These are phyloP conservation scores for Lipomyces sp. DNA, from an alignment of 805 yeast species.

Conservation along the genomic window DNA sequence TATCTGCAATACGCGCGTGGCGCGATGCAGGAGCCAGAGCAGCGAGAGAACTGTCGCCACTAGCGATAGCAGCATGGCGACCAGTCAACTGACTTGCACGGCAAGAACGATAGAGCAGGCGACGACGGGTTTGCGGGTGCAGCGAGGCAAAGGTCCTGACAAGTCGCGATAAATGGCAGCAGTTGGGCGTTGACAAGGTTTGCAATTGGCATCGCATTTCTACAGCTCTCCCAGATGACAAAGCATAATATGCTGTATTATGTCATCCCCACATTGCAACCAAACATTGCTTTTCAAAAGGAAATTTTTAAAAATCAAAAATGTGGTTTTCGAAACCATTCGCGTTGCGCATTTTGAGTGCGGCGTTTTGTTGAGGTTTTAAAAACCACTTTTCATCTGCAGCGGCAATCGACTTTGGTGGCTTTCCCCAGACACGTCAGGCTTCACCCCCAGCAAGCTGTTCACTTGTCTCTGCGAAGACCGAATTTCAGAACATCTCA, in stretches of 20 bases:
- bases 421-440: neutral
- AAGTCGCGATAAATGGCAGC: neutral
- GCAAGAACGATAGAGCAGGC: neutral
- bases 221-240: neutral
- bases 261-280: neutral
- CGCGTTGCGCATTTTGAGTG: neutral
- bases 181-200: no score
- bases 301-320: neutral
- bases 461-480: neutral
- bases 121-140: neutral
- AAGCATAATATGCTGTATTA: neutral
- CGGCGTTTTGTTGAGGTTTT: constrained; percentile 2
- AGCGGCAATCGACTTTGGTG: neutral
- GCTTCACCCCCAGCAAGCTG: neutral
- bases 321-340: neutral
- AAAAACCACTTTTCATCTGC: neutral
- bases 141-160: neutral
- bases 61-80: constrained; percentile 35
- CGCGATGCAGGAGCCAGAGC: constrained; percentile 46
- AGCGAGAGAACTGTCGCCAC: constrained; percentile 43
- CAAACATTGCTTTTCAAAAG: neutral
- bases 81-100: neutral
- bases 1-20: constrained; percentile 44
- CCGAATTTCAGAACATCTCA: neutral
- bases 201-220: no score